Evolutionary conservation across 2,329 filamentous ascomycete genomes (phyloP).

Genomic region (Colletotrichum ledebouriae): DNA sequence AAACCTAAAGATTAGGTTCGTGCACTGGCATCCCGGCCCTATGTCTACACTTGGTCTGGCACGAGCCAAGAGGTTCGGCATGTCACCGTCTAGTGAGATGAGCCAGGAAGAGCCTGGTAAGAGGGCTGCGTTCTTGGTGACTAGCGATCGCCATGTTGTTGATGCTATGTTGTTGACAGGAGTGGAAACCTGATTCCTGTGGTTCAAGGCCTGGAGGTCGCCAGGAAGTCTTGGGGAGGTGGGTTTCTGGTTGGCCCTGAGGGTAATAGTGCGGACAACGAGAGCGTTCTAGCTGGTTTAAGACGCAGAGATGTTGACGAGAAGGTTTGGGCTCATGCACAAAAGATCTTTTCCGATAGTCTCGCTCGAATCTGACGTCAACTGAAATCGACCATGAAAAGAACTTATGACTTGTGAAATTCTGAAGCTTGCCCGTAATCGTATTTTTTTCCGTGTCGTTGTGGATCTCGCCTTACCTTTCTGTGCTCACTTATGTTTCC

Average conservation of each 20-base stretch:
- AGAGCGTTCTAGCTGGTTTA: neutral
- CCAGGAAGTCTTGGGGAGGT: neutral
- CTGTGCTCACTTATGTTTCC: too few species aligned
- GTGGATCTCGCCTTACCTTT: too few species aligned
- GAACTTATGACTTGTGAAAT: neutral
- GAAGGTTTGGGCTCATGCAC: slow-evolving; percentile 3
- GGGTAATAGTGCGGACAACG: slow-evolving; percentile 4
- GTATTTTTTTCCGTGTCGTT: too few species aligned
- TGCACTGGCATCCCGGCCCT: slow-evolving; percentile 52
- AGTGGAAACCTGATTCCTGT: neutral
- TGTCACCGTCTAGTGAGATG: slow-evolving; percentile 32
- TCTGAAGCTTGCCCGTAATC: too few species aligned
- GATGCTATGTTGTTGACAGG: slow-evolving; percentile 38
- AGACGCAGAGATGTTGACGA: slow-evolving; percentile 8
- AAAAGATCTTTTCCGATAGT: neutral
- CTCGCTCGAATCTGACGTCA: neutral
- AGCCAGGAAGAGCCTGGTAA: slow-evolving; percentile 44
- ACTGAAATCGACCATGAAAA: too few species aligned
- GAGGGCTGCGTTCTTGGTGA: slow-evolving; percentile 44
- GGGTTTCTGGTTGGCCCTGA: slow-evolving; percentile 1
- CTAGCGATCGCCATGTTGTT: slow-evolving; percentile 38
- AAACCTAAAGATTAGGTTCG: slow-evolving; percentile 56
- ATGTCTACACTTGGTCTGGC: slow-evolving; percentile 45
- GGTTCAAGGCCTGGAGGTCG: neutral
- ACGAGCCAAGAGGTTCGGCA: slow-evolving; percentile 43